Conservation (phyloP, 768 basidiomycete genomes). For the Mycena galopus region DNA sequence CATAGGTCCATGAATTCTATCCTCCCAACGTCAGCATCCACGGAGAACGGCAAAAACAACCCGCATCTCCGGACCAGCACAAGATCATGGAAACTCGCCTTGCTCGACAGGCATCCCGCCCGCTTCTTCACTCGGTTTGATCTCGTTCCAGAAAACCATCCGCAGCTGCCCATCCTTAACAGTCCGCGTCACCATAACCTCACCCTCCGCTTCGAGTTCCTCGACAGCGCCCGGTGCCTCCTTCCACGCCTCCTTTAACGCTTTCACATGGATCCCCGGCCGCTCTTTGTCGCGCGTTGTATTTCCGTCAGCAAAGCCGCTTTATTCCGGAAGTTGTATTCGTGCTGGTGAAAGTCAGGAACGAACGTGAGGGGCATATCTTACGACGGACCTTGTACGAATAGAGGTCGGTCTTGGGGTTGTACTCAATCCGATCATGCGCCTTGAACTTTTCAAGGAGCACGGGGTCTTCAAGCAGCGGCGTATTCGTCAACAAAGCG, state of each 20-base stretch:
- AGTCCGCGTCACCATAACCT: conserved; percentile 89
- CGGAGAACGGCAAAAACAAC: conserved; percentile 18
- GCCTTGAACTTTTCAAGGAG: conserved; percentile 85
- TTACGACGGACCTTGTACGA: conserved; percentile 78
- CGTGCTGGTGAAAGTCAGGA: conserved; percentile 67
- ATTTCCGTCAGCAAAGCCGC: conserved; percentile 87
- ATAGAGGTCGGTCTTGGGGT: conserved; percentile 87
- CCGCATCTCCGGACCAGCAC: conserved; percentile 8
- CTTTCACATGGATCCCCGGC: conserved; percentile 86
- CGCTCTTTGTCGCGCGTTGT: conserved; percentile 85
- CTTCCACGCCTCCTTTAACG: conserved; percentile 92
- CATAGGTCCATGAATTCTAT: conserved; percentile 91
- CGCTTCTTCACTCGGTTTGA: conserved; percentile 79
- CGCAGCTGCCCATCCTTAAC: conserved; percentile 85
- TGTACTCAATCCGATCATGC: conserved; percentile 84
- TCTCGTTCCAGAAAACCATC: conserved; percentile 93
- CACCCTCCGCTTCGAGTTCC: conserved; percentile 90
- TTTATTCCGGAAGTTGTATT: conserved; percentile 89
- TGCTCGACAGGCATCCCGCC: conserved; percentile 84
- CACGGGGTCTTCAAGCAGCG: conserved; percentile 76
- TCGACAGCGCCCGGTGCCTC: conserved; percentile 87
- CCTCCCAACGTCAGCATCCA: conserved; percentile 27
- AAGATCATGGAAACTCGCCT: conserved; percentile 63
- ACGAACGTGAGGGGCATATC: background rate
- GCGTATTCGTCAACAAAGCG: conserved; percentile 83